phyloP scores from a whole-genome alignment of 2,329 filamentous ascomycete genomes.

The Fusarium napiforme region DNA sequence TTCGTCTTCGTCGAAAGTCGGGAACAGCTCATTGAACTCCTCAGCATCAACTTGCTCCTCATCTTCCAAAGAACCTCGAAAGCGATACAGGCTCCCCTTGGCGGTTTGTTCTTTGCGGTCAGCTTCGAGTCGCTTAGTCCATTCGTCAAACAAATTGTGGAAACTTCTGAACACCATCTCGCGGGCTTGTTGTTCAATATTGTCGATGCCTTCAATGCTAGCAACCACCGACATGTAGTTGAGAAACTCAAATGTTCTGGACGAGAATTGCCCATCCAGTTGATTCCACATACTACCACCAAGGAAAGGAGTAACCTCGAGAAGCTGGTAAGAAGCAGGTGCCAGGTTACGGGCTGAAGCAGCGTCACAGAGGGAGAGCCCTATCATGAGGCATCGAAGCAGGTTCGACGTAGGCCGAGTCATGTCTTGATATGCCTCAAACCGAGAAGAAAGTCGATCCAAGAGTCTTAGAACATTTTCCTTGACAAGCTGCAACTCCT shows the following conservation, averaged over 20 bases:
- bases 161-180: conserved; percentile 73
- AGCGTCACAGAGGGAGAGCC: conserved; percentile 70
- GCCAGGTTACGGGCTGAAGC: conserved; percentile 57
- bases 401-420: conserved; percentile 82
- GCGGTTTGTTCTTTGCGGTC: conserved; percentile 81
- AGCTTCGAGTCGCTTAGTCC: conserved; percentile 79
- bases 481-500: conserved; percentile 61
- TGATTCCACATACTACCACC: conserved; percentile 55
- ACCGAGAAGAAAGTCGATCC: conserved; percentile 74
- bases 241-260: conserved; percentile 57
- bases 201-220: conserved; percentile 59
- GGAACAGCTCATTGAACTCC: conserved; percentile 85
- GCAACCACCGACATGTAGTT: conserved; percentile 49
- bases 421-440: conserved; percentile 86
- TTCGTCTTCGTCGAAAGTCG: conserved; percentile 72
- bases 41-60: conserved; percentile 78
- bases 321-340: conserved; percentile 50
- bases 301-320: conserved; percentile 65
- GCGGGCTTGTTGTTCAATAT: conserved; percentile 56
- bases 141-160: conserved; percentile 79
- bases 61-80: conserved; percentile 80
- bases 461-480: conserved; percentile 75
- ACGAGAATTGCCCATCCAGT: conserved; percentile 30
- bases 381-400: conserved; percentile 80
- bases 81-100: conserved; percentile 83